phyloP scores from a whole-genome alignment of 2,329 filamentous ascomycete species.

The Ascochyta pisi region DNA sequence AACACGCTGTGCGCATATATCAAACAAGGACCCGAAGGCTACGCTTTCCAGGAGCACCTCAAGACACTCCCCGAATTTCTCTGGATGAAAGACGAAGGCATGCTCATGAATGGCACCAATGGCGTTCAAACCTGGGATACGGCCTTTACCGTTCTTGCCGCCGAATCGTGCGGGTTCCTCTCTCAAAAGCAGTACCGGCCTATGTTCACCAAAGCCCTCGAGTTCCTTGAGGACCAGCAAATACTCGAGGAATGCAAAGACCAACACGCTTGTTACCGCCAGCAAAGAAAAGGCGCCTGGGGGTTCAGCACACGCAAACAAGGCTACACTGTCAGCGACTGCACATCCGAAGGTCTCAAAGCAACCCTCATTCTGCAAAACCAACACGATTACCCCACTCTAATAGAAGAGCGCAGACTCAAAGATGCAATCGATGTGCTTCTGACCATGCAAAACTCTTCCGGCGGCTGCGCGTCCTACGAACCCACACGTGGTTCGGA shows the following conservation, averaged over 20 bases:
- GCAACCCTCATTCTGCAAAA: constrained; percentile 84
- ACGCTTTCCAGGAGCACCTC: constrained; percentile 75
- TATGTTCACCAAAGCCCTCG: constrained; percentile 82
- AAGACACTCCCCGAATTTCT: constrained; percentile 85
- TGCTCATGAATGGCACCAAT: constrained; percentile 95
- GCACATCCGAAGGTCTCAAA: constrained; percentile 89
- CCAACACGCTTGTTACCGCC: constrained; percentile 82
- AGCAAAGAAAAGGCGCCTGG: constrained; percentile 92
- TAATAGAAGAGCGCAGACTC: constrained; percentile 78
- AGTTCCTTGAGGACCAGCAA: constrained; percentile 89
- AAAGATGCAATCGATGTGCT: constrained; percentile 90
- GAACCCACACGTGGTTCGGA: constrained; percentile 81
- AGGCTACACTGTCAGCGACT: constrained; percentile 95
- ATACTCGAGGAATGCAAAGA: constrained; percentile 83
- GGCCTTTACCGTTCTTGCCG: constrained; percentile 83
- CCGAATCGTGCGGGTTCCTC: constrained; percentile 80
- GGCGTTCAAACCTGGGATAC: constrained; percentile 99
- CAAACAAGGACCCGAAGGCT: constrained; percentile 76
- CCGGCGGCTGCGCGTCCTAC: constrained; percentile 89
- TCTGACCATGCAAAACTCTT: constrained; percentile 86
- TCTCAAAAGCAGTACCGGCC: constrained; percentile 77
- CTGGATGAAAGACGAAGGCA: constrained; percentile 90
- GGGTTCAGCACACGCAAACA: constrained; percentile 92
- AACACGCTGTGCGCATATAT: constrained; percentile 89
- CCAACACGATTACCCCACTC: constrained; percentile 70